Base-by-base conservation (phyloP, 345 rosid genomes). In the Eucalyptus rudis region DNA sequence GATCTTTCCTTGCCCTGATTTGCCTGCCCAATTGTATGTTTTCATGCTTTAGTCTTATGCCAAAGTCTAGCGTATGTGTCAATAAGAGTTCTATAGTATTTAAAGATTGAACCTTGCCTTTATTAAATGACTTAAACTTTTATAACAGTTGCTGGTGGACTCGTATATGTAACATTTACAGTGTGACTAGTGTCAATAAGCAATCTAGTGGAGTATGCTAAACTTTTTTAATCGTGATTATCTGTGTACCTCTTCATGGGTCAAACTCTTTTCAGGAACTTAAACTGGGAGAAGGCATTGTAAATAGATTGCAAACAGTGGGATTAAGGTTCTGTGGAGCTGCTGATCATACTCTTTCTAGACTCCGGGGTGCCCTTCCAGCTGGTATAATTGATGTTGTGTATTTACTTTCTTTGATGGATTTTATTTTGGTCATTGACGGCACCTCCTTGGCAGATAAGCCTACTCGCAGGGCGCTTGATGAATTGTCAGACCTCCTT, bases 361-460 rank as follows among this genome's bases (percentile, higher is more conserved):
- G 99, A 85, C 90, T 97, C 92, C 94, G 98, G 91, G 99, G 99
- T 83, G 99, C 99, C 89, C 92, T 97, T 87, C 99, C 95, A 88
- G 91, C 97, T 86, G 98, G 99, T 97, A 95, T 31, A 84, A 59
- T 49, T 71, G 44, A 16, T 47, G 50, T 76, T 40, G 45, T 3
- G 84, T 16, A 19, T 80, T 86, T 68, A 31, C 50, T 62, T 44
- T 87, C 47, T 31, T 27, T 49, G 54, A 45, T 88, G 84, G 29
- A 76, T 76, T 76, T 29, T 44, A 47, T 33, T 29, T 27, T 52
- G 54, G 24, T 88, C 86, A 58, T 89, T 84, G n/a, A 27, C 45
- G 83, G 56, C 88, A 86, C n/a, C 86, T 51, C 71, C 86, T 68
- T 90, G 92, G 93, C 98, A 96, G 99, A 97, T 94, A 96, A 92